Percentiles rank a stretch among this genome's conserved stretches.
phyloP scores from a whole-genome alignment of 2,329 filamentous ascomycete species.

The Chaetomiaceae sp. region DNA sequence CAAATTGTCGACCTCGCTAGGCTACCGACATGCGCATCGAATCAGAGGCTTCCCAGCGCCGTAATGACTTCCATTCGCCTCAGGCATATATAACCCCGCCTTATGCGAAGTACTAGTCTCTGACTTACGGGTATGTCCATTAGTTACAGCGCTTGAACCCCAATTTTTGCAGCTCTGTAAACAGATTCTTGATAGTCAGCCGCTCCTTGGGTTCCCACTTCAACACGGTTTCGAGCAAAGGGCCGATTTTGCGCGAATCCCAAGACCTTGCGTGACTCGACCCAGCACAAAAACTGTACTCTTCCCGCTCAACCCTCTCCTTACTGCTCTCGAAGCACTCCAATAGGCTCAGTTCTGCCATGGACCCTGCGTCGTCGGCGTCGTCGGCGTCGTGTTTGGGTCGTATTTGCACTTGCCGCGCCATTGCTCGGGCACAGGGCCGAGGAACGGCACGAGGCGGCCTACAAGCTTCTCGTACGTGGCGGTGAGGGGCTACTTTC shows the following conservation, averaged over 20 bases:
- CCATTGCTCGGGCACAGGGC: not conserved
- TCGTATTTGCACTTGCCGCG: not conserved
- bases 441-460: not conserved
- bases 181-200: not conserved
- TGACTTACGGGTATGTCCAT: no score
- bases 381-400: not conserved
- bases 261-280: no score
- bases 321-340: not conserved
- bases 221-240: not conserved
- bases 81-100: no score
- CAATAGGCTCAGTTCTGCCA: not conserved
- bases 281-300: no score
- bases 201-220: not conserved
- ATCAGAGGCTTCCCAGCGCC: no score
- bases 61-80: no score
- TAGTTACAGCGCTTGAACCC: no score
- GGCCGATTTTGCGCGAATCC: no score
- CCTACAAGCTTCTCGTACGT: not conserved
- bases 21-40: no score
- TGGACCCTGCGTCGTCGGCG: not conserved
- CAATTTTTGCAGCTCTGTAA: not conserved
- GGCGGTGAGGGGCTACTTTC: not conserved
- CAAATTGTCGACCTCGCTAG: no score
- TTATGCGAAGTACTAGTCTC: no score
- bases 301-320: no score